These are phyloP conservation scores for Sugiyamaella castrensis DNA, from an alignment of 1,139 yeast species.

Conservation along the genomic window DNA sequence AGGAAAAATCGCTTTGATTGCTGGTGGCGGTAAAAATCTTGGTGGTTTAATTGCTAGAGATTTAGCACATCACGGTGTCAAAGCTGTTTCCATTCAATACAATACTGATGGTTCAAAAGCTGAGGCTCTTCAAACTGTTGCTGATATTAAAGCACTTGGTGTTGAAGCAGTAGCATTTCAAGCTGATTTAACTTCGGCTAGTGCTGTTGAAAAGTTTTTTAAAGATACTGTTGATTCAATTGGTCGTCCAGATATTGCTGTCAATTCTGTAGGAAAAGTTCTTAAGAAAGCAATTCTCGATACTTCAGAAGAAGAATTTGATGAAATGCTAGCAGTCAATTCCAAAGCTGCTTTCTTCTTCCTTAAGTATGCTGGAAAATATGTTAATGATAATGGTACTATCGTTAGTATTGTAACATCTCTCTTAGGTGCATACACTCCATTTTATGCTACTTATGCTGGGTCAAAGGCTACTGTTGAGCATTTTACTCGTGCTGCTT, in stretches of 20 bases:
- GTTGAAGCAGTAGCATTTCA: conserved; percentile 47
- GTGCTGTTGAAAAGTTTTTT: conserved; percentile 46
- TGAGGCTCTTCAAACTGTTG: conserved; percentile 44
- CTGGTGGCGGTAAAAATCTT: conserved; percentile 67
- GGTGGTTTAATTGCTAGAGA: conserved; percentile 59
- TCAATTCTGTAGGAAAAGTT: conserved; percentile 65
- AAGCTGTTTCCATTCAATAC: conserved; percentile 53
- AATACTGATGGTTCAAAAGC: conserved; percentile 46
- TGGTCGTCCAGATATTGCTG: conserved; percentile 57
- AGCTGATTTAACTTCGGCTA: conserved; percentile 47
- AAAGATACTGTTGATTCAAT: conserved; percentile 44
- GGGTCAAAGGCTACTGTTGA: conserved; percentile 26
- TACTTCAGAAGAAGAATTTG: conserved; percentile 52
- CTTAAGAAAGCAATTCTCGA: conserved; percentile 57
- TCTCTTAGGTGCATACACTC: conserved; percentile 62
- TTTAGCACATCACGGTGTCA: conserved; percentile 52
- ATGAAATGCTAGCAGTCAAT: conserved; percentile 51
- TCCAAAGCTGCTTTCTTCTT: conserved; percentile 61
- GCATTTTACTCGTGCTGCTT: conserved; percentile 25
- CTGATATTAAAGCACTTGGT: conserved; percentile 39
- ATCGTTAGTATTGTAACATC: conserved; percentile 61
- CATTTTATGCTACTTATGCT: conserved; percentile 45
- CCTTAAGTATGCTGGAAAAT: conserved; percentile 53
- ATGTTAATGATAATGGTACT: conserved; percentile 51
- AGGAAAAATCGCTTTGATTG: conserved; percentile 55